A percentile compares a stretch with the other conserved stretches of the same genome.
phyloP scores from a whole-genome alignment of 2,329 filamentous ascomycete genomes.

The Mycogone perniciosa region DNA sequence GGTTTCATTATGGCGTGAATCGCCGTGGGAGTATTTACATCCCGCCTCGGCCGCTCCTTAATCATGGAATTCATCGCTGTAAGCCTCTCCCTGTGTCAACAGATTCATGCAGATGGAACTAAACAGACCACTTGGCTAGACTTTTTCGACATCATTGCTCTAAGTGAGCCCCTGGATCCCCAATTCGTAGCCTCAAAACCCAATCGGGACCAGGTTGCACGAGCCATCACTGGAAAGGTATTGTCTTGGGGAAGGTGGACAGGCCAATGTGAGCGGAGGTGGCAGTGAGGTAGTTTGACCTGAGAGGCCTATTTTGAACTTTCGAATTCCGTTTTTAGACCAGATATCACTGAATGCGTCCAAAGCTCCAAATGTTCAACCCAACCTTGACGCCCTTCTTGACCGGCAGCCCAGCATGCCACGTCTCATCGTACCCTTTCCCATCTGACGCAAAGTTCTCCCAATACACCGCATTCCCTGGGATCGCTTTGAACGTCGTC shows the following conservation, averaged over 20 bases:
- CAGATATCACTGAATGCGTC: conserved; percentile 23
- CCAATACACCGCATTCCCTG: conserved; percentile 53
- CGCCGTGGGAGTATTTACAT: conserved; percentile 36
- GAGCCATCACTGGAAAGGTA: conserved; percentile 41
- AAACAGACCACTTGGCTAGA: conserved; percentile 23
- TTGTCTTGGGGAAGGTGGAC: conserved; percentile 45
- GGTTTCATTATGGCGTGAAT: conserved; percentile 42
- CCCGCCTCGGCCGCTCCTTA: conserved; percentile 40
- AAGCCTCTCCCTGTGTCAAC: conserved; percentile 14
- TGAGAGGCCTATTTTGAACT: background rate
- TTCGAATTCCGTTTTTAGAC: background rate
- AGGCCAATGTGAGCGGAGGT: conserved; percentile 38
- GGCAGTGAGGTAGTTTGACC: conserved; percentile 12
- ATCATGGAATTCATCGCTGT: conserved; percentile 47
- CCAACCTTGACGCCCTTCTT: conserved; percentile 46
- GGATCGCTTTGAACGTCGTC: conserved; percentile 41
- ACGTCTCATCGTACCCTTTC: conserved; percentile 46
- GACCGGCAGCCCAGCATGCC: conserved; percentile 49
- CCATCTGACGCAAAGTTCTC: conserved; percentile 50
- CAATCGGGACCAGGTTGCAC: conserved; percentile 36
- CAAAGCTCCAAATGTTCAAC: conserved; percentile 51
- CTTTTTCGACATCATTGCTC: conserved; percentile 43
- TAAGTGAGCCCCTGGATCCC: conserved; percentile 37
- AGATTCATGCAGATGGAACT: rapidly evolving
- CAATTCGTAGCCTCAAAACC: conserved; percentile 30